A percentile compares a stretch with the other conserved stretches of the same genome.
phyloP scores from a whole-genome alignment of 345 rosid species.

The Arabidopsis suecica region DNA sequence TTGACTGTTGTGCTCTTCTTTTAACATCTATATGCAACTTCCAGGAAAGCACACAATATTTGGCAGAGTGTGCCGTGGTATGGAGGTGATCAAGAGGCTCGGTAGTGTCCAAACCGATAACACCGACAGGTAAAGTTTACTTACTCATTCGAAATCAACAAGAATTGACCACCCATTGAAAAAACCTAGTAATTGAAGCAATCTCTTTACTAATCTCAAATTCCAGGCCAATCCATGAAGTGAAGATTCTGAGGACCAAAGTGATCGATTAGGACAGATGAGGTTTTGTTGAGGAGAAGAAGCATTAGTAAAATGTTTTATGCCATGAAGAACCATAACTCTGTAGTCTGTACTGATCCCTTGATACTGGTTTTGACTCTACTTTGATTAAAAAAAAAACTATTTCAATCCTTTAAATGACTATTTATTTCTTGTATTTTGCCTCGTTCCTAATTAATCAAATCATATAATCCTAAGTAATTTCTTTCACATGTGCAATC shows the following conservation, averaged over 20 bases:
- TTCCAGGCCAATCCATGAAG: conserved; percentile 93
- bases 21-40: conserved; percentile 16
- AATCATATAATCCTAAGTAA: not conserved
- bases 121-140: conserved; percentile 68
- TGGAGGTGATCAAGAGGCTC: conserved; percentile 95
- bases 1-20: not conserved
- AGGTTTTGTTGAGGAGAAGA: not conserved
- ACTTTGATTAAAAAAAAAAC: conserved; percentile 6
- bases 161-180: not conserved
- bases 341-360: no score
- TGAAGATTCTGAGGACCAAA: conserved; percentile 81
- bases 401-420: not conserved
- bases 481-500: not conserved
- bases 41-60: conserved; percentile 94
- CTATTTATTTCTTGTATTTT: conserved; percentile 3
- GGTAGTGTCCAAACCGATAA: conserved; percentile 97
- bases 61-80: conserved; percentile 90
- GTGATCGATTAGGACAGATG: conserved; percentile 62
- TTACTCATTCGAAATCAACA: not conserved
- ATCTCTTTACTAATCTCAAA: not conserved
- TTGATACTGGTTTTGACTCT: conserved; percentile 10
- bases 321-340: conserved; percentile 13
- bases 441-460: not conserved
- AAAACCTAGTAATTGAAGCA: not conserved
- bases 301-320: conserved; percentile 5